Percentiles rank a stretch among this genome's conserved stretches.
Conservation (phyloP, 768 basidiomycete species). For the Mycena chlorophos region DNA sequence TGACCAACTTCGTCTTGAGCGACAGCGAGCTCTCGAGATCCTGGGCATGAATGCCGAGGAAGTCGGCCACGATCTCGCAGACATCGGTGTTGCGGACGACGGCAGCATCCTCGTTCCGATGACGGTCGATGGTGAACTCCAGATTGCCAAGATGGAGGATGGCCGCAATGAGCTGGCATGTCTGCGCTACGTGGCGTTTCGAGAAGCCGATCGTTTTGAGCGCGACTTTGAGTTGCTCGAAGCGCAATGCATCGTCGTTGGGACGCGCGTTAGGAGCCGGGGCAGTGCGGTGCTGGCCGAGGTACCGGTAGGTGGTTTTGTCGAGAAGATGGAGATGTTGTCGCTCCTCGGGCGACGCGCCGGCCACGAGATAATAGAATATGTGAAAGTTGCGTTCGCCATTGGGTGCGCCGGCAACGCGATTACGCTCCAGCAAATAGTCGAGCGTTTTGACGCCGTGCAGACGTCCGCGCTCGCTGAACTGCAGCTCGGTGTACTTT, state of each 20-base stretch:
- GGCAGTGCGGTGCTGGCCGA: constrained; percentile 64
- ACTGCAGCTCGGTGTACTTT: constrained; percentile 97
- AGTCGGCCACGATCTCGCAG: constrained; percentile 84
- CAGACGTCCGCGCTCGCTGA: constrained; percentile 86
- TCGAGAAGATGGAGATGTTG: constrained; percentile 84
- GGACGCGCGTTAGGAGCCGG: constrained; percentile 48
- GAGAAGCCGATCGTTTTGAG: constrained; percentile 92
- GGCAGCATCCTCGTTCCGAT: constrained; percentile 88
- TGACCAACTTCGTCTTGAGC: constrained; percentile 89
- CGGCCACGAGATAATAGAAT: constrained; percentile 94
- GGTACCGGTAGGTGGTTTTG: constrained; percentile 81
- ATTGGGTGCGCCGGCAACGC: constrained; percentile 83
- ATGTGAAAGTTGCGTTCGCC: constrained; percentile 98
- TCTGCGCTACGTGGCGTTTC: constrained; percentile 92
- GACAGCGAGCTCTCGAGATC: constrained; percentile 80
- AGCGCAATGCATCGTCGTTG: constrained; percentile 83
- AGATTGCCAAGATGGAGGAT: constrained; percentile 97
- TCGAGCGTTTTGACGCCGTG: constrained; percentile 93
- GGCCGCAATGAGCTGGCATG: constrained; percentile 91
- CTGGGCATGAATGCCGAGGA: constrained; percentile 76
- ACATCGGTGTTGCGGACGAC: constrained; percentile 85
- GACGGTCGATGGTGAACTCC: constrained; percentile 83
- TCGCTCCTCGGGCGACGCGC: constrained; percentile 84
- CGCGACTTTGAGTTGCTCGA: constrained; percentile 92
- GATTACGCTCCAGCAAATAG: constrained; percentile 91